These are phyloP conservation scores for Globisporangium heterothallicum DNA, from an alignment of 352 stramenopile species.

Conservation along the genomic window DNA sequence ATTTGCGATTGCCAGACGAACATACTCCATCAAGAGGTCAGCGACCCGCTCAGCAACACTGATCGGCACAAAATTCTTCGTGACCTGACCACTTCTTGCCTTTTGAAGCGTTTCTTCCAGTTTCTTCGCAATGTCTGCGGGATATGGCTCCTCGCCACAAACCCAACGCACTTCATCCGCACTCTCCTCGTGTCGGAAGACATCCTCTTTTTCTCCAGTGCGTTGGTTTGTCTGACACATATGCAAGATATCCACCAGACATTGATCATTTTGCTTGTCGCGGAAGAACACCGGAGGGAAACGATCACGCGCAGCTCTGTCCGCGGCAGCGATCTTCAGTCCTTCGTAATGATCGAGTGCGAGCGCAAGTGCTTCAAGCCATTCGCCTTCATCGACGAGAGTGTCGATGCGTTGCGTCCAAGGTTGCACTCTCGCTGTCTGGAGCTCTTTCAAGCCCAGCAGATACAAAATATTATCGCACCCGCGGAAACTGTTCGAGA, in stretches of 20 bases:
- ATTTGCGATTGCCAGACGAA: constrained; percentile 83
- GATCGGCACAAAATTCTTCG: constrained; percentile 87
- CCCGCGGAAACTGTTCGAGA: constrained; percentile 88
- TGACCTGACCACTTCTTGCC: constrained; percentile 69
- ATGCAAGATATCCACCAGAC: constrained; percentile 84
- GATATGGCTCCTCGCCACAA: constrained; percentile 75
- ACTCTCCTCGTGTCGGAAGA: constrained; percentile 80
- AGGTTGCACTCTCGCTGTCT: constrained; percentile 87
- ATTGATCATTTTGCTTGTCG: constrained; percentile 86
- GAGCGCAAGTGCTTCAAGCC: constrained; percentile 95
- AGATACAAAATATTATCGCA: constrained; percentile 93
- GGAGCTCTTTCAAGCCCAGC: constrained; percentile 90
- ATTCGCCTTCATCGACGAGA: constrained; percentile 94
- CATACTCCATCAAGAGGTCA: constrained; percentile 87
- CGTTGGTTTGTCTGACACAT: constrained; percentile 89
- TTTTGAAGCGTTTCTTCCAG: constrained; percentile 85
- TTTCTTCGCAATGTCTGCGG: constrained; percentile 72
- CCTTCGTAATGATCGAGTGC: constrained; percentile 95
- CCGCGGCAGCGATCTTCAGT: constrained; percentile 72
- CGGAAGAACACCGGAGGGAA: constrained; percentile 88
- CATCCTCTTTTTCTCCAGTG: constrained; percentile 83
- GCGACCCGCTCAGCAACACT: constrained; percentile 85
- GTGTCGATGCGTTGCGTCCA: constrained; percentile 92
- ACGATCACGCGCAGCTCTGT: constrained; percentile 75
- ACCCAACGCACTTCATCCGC: constrained; percentile 82